Evolutionary conservation across 1,139 yeast species (phyloP).

Genomic region (Candida labiduridarum): DNA sequence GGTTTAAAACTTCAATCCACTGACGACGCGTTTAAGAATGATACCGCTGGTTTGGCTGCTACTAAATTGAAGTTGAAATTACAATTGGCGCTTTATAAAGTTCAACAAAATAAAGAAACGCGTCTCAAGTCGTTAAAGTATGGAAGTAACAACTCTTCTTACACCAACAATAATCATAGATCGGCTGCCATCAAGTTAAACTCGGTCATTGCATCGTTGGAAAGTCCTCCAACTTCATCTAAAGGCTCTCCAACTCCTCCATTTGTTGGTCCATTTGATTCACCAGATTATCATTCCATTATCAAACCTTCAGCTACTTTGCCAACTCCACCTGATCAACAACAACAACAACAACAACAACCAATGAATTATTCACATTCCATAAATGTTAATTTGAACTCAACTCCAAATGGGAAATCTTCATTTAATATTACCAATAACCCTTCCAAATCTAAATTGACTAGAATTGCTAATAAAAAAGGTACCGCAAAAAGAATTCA

Average conservation of each 20-base stretch:
- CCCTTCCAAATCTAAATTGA: conserved; percentile 18
- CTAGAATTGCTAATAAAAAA: conserved; percentile 26
- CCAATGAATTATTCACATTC: conserved; percentile 21
- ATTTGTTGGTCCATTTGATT: conserved; percentile 9
- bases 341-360: neutral
- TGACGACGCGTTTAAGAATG: conserved; percentile 19
- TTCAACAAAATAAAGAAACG: conserved; percentile 31
- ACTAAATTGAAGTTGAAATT: conserved; percentile 69
- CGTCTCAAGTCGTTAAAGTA: conserved; percentile 7
- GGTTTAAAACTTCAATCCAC: conserved; percentile 8
- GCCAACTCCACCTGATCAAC: conserved; percentile 23
- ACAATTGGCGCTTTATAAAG: conserved; percentile 77
- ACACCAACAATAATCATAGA: neutral
- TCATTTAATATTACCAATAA: conserved; percentile 5
- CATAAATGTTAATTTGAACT: conserved; percentile 28
- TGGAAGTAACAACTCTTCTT: neutral
- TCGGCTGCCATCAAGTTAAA: conserved; percentile 4
- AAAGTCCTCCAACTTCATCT: conserved; percentile 14
- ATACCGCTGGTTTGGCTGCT: conserved; percentile 49
- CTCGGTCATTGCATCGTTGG: conserved; percentile 12
- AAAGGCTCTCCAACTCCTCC: conserved; percentile 11
- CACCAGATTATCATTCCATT: conserved; percentile 1
- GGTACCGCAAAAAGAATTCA: conserved; percentile 14
- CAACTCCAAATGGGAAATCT: conserved; percentile 13
- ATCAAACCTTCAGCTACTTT: conserved; percentile 11